Percentiles rank a stretch among this genome's conserved stretches.
These are phyloP conservation scores for Phaeophleospora eucalypticola DNA, from an alignment of 2,329 filamentous ascomycete species.

Conservation along the genomic window DNA sequence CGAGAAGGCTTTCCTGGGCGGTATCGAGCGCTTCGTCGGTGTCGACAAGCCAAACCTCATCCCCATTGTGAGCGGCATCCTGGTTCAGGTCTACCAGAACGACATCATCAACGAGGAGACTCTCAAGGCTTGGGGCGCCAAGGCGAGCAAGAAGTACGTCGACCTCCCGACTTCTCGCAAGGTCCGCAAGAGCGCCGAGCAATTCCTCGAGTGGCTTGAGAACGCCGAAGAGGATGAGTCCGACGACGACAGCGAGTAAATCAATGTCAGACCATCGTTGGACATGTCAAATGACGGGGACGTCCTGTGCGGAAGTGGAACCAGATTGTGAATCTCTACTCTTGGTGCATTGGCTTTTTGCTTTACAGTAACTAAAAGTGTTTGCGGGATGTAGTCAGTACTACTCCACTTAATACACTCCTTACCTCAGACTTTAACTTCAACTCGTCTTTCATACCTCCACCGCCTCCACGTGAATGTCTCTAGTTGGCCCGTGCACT, in stretches of 20 bases:
- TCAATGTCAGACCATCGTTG: not conserved
- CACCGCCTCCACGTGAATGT: no score
- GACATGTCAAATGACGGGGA: not conserved
- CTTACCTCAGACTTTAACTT: no score
- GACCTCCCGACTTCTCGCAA: conserved; percentile 86
- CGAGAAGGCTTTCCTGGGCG: conserved; percentile 91
- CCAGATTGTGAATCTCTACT: conserved; percentile 14
- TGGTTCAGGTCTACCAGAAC: conserved; percentile 85
- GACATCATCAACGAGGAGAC: conserved; percentile 87
- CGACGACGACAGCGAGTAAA: conserved; percentile 23
- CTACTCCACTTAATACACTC: conserved; percentile 10
- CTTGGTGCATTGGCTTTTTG: conserved; percentile 8
- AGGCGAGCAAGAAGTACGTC: conserved; percentile 98
- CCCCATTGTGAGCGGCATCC: conserved; percentile 74
- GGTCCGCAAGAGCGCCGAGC: conserved; percentile 89
- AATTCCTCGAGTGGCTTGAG: conserved; percentile 90
- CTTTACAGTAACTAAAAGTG: not conserved
- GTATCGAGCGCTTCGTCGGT: conserved; percentile 87
- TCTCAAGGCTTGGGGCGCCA: conserved; percentile 84
- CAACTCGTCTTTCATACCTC: no score
- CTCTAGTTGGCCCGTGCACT: no score
- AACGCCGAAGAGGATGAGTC: conserved; percentile 28
- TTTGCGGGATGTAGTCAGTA: conserved; percentile 6
- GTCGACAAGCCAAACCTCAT: conserved; percentile 77
- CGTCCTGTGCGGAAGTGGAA: conserved; percentile 1